phyloP scores from a whole-genome alignment of 2,329 filamentous ascomycete species.

The Phyllosticta citribraziliensis region DNA sequence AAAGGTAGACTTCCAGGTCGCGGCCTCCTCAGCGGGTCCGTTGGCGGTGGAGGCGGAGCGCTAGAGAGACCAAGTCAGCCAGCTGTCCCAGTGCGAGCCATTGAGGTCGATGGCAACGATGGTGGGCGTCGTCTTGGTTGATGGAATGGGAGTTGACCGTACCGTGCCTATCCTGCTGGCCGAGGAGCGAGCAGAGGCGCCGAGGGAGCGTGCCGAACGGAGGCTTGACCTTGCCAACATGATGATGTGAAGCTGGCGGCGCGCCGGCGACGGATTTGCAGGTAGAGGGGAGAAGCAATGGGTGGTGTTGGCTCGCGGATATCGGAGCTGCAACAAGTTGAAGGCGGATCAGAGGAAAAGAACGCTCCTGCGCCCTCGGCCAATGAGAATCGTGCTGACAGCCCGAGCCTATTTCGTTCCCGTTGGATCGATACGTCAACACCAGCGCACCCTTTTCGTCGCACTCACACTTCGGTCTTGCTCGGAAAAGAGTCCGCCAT shows the following conservation, averaged over 20 bases:
- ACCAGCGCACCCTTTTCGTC: not conserved
- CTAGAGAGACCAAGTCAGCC: constrained; percentile 28
- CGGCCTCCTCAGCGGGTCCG: constrained; percentile 58
- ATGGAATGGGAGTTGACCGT: constrained; percentile 24
- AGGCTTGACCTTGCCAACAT: constrained; percentile 93
- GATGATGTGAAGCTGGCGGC: constrained; percentile 39
- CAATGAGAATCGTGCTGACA: not conserved
- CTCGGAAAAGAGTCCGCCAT: not conserved
- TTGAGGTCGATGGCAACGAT: constrained; percentile 9
- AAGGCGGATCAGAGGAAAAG: not conserved
- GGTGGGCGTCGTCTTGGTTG: constrained; percentile 18
- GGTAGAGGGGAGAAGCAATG: constrained; percentile 25
- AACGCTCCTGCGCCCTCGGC: not conserved
- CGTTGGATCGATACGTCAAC: not conserved
- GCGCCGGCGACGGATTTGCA: constrained; percentile 22
- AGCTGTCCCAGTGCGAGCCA: constrained; percentile 13
- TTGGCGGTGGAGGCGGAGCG: constrained; percentile 61
- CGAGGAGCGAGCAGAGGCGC: constrained; percentile 63
- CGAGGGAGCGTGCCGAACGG: constrained; percentile 79
- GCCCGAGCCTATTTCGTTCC: not conserved
- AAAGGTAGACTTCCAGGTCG: constrained; percentile 73
- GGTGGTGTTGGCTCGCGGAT: not conserved
- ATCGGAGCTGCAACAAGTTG: not conserved
- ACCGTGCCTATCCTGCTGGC: constrained; percentile 38
- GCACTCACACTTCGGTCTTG: not conserved